Evolutionary conservation across 148 eudicot genomes (phyloP), one percentile per base, ranked within the genome.

Genomic region (Limonium bicolor): DNA sequence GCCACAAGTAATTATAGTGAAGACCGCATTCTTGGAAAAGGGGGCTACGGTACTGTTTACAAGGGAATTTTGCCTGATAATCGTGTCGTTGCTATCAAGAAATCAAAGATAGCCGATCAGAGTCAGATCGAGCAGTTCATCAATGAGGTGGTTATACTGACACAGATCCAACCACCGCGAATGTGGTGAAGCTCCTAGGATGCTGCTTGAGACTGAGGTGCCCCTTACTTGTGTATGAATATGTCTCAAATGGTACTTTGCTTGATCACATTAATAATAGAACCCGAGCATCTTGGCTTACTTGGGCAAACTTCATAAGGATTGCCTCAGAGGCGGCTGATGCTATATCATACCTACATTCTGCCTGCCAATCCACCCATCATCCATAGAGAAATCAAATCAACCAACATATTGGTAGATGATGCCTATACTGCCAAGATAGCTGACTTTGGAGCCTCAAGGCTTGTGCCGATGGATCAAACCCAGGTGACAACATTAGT

Each of bases 331-430:
- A 55, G 22, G 21, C 55, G 31, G 56, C 66, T 0, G 62, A 58
- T 15, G 66, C 66, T 18, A 41, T 66, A 26, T 45, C 61, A 10
- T 66, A 66, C 44, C 47, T 66, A 39, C 71, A 66, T 48, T 56
- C 48, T 27, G n/a, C 42, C 63, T 27, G 28, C 59, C 23, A 39
- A 50, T 0, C 38, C 51, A 14, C 62, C 66, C 7, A 16, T 66
- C 2, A 50, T 54, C 10, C 71, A 60, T 24, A 40, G 71, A 15
- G 50, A 61, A 29, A 46, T 66, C 5, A 56, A 26, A 39, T 45
- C 72, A 6, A 0, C 20, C 2, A 23, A 41, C 40, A 42, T 61
- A 32, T 39, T 61, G 36, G 21, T 56, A 17, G 63, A 61, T 23
- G 42, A 62, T 2, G 51, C 51, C n/a, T 41, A 42, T 20, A 12